phyloP scores from a whole-genome alignment of 257 asterid species.

The Solanum tarijense region DNA sequence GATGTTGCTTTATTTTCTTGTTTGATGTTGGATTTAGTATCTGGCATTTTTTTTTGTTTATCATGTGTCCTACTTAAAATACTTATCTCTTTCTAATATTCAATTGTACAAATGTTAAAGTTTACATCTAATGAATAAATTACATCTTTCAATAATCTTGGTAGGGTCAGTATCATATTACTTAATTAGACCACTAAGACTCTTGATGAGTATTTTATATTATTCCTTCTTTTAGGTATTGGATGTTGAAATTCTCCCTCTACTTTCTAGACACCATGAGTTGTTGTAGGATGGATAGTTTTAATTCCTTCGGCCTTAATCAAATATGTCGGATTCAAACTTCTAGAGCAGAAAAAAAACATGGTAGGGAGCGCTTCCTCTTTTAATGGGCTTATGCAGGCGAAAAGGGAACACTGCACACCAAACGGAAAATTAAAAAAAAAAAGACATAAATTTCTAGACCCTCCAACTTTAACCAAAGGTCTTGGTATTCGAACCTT shows the following conservation, averaged over 20 bases:
- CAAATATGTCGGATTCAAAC: not conserved
- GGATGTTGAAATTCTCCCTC: not conserved
- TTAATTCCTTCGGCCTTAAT: not conserved
- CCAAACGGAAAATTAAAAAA: not conserved
- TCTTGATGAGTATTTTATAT: not conserved
- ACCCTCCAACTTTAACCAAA: not conserved
- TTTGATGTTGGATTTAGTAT: not conserved
- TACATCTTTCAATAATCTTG: not conserved
- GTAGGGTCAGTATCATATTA: not conserved
- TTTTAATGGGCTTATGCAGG: not conserved
- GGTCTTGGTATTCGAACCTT: not conserved
- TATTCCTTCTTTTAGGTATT: not conserved
- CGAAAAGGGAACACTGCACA: not conserved
- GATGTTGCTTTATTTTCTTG: not conserved
- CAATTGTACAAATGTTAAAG: not conserved
- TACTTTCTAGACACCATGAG: not conserved
- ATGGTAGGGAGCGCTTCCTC: not conserved
- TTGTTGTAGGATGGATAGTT: not conserved
- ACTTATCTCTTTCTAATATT: not conserved
- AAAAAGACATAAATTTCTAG: not conserved
- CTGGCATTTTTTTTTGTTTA: not conserved
- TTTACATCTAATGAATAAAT: not conserved
- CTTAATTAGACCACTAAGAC: not conserved
- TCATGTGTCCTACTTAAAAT: not conserved
- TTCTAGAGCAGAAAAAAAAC: not conserved